These are phyloP conservation scores for Yarrowia sp. DNA, from an alignment of 805 yeast species.

Conservation along the genomic window DNA sequence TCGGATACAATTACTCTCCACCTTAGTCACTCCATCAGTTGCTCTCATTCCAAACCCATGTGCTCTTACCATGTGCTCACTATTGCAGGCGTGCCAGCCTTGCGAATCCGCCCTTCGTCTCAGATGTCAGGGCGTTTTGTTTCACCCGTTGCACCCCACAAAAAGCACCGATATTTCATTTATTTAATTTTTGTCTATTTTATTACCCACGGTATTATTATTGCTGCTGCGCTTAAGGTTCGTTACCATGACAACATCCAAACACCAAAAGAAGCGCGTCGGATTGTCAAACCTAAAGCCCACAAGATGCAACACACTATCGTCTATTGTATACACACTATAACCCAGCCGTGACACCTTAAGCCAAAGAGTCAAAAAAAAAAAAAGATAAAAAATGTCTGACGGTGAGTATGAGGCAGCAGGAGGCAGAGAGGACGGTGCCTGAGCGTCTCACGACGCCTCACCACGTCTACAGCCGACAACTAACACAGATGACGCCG, in stretches of 20 bases:
- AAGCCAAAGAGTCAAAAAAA: neutral
- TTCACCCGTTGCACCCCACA: no score
- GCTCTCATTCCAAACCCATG: no score
- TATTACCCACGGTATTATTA: no score
- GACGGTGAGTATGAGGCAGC: slow-evolving; percentile 30
- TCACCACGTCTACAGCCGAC: neutral
- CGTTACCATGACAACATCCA: slow-evolving; percentile 23
- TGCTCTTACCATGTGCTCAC: no score
- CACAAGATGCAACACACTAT: slow-evolving; percentile 33
- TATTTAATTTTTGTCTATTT: no score
- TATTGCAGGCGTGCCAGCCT: no score
- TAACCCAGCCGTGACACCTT: slow-evolving; percentile 12
- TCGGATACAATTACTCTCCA: no score
- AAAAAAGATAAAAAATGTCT: slow-evolving; percentile 8
- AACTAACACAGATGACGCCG: slow-evolving; percentile 18
- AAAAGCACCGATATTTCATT: no score
- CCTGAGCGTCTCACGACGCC: neutral
- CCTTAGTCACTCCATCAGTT: no score
- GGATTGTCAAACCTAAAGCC: slow-evolving; percentile 9
- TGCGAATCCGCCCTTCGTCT: no score
- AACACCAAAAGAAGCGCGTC: slow-evolving; percentile 31
- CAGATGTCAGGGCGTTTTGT: no score
- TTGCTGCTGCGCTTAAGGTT: no score
- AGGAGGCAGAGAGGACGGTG: neutral
- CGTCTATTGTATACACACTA: slow-evolving; percentile 7